Evolutionary conservation across 108 stramenopile genomes (phyloP).

Genomic region (Stephanodiscus minutulus): DNA sequence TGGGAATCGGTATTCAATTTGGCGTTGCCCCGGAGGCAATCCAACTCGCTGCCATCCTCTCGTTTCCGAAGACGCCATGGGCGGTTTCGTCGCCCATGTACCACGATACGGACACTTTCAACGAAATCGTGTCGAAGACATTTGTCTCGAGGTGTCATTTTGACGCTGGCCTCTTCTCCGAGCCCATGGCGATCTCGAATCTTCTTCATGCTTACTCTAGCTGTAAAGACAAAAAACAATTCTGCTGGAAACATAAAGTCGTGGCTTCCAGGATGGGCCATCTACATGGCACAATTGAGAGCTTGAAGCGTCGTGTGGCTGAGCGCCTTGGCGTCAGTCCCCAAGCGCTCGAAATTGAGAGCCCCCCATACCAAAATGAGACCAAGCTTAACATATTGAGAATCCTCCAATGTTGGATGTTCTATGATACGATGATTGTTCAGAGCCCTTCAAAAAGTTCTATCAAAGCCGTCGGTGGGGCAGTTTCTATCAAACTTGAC

Average conservation of each 20-base stretch:
- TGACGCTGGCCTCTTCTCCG: conserved; percentile 81
- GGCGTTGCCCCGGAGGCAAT: conserved; percentile 82
- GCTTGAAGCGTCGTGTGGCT: conserved; percentile 64
- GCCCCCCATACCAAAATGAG: conserved; percentile 57
- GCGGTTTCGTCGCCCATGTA: conserved; percentile 71
- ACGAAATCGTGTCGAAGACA: conserved; percentile 50
- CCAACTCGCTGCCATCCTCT: conserved; percentile 78
- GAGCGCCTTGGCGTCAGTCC: conserved; percentile 48
- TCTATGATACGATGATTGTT: conserved; percentile 70
- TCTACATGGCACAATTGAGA: conserved; percentile 53
- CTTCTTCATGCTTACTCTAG: conserved; percentile 64
- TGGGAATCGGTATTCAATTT: conserved; percentile 88
- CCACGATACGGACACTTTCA: conserved; percentile 59
- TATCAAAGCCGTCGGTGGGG: conserved; percentile 12
- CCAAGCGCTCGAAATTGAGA: conserved; percentile 40
- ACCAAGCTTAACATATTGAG: conserved; percentile 67
- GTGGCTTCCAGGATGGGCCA: conserved; percentile 53
- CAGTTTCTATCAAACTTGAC: conserved; percentile 34
- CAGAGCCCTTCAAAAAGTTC: conserved; percentile 32
- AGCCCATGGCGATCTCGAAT: conserved; percentile 74
- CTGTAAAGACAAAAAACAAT: conserved; percentile 36
- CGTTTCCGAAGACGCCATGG: conserved; percentile 79
- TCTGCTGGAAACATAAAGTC: conserved; percentile 50
- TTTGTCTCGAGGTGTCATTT: conserved; percentile 65
- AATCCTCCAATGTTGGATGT: conserved; percentile 76